These are phyloP conservation scores for Bruguiera sexangula DNA, from an alignment of 345 rosid genomes.

Conservation along the genomic window DNA sequence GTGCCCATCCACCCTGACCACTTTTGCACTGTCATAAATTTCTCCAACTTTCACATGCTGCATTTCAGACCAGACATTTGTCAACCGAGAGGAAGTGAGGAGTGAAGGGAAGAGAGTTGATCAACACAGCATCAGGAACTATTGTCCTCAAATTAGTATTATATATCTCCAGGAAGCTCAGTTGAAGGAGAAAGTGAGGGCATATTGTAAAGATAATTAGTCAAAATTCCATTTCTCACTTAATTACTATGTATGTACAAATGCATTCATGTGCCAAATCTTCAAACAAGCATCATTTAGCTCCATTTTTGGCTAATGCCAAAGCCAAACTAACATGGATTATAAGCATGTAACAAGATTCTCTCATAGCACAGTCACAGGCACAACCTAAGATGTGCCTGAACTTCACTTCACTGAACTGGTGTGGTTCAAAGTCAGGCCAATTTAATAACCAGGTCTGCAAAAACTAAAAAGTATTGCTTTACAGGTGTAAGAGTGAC, in stretches of 20 bases:
- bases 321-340: not conserved
- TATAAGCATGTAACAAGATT: not conserved
- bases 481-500: not conserved
- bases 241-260: not conserved
- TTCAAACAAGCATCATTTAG: not conserved
- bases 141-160: too few relatives aligned
- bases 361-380: not conserved
- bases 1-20: constrained; percentile 78
- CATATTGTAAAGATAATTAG: too few relatives aligned
- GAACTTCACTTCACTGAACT: not conserved
- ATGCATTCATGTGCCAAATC: not conserved
- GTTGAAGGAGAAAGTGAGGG: too few relatives aligned
- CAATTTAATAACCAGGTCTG: not conserved
- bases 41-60: constrained; percentile 72
- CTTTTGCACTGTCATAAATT: constrained; percentile 77
- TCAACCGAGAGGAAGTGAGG: not conserved
- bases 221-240: not conserved
- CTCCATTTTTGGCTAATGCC: not conserved
- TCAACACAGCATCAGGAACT: too few relatives aligned
- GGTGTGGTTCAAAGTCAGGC: not conserved
- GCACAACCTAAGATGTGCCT: not conserved
- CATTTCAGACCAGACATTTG: constrained; percentile 27
- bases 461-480: not conserved
- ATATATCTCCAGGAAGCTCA: too few relatives aligned
- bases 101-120: too few relatives aligned